Conservation (phyloP, 1,139 yeast species). For the Petasospora fabianii region DNA sequence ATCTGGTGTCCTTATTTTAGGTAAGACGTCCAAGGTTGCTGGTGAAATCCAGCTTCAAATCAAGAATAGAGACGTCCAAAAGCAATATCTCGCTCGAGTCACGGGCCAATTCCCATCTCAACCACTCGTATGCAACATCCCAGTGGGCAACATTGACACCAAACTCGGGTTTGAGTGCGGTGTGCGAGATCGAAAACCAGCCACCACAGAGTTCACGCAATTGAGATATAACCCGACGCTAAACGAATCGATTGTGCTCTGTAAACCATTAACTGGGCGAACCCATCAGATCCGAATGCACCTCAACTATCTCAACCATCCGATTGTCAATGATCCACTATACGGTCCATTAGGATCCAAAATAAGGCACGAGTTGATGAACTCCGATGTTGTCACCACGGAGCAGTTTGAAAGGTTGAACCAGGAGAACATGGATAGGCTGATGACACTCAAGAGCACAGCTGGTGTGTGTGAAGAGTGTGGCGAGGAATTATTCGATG, state of each 20-base stretch:
- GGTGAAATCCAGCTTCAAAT: conserved; percentile 72
- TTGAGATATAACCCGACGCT: conserved; percentile 31
- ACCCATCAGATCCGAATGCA: conserved; percentile 96
- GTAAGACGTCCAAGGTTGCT: conserved; percentile 79
- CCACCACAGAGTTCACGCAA: conserved; percentile 41
- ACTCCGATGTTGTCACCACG: conserved; percentile 32
- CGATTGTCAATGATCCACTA: conserved; percentile 93
- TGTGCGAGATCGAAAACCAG: conserved; percentile 57
- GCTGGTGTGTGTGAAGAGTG: conserved; percentile 62
- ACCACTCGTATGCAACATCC: conserved; percentile 53
- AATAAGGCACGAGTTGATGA: conserved; percentile 22
- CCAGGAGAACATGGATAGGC: conserved; percentile 32
- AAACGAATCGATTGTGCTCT: conserved; percentile 66
- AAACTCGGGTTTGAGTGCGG: conserved; percentile 74
- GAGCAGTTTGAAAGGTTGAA: conserved; percentile 58
- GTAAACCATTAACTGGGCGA: conserved; percentile 86
- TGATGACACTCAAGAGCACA: conserved; percentile 47
- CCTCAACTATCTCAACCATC: conserved; percentile 78
- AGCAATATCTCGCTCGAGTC: conserved; percentile 85
- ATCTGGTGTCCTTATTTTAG: conserved; percentile 91
- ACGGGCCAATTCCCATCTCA: conserved; percentile 72
- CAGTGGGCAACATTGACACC: conserved; percentile 72
- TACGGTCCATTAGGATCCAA: conserved; percentile 41
- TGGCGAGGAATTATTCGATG: conserved; percentile 71
- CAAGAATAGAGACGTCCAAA: conserved; percentile 68